Evolutionary conservation across 2,329 filamentous ascomycete genomes (phyloP).

Genomic region (Hypoxylon sp.): DNA sequence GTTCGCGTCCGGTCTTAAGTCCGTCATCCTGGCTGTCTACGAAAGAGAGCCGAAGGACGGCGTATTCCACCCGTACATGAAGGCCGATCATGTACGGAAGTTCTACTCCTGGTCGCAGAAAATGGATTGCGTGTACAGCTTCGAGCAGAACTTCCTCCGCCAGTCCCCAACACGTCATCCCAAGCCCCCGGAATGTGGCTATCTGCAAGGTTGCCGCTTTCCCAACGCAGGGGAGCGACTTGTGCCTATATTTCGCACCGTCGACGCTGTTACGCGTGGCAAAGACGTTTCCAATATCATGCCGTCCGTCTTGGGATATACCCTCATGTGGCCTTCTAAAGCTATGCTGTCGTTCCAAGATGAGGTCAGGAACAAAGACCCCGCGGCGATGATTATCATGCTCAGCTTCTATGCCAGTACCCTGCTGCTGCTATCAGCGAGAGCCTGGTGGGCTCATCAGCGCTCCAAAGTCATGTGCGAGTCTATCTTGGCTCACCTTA

Average conservation of each 20-base stretch:
- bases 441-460: slow-evolving; percentile 13
- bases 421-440: neutral
- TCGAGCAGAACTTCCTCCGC: slow-evolving; percentile 7
- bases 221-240: slow-evolving; percentile 7
- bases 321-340: slow-evolving; percentile 21
- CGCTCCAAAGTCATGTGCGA: slow-evolving; percentile 13
- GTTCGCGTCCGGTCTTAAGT: slow-evolving; percentile 12
- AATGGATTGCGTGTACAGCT: slow-evolving; percentile 10
- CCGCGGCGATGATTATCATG: slow-evolving; percentile 3
- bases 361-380: slow-evolving; percentile 1
- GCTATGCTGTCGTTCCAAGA: slow-evolving; percentile 6
- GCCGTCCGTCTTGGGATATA: slow-evolving; percentile 5
- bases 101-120: slow-evolving; percentile 7
- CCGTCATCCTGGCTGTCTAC: slow-evolving; percentile 2
- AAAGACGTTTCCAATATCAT: slow-evolving; percentile 9
- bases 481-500: neutral
- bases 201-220: neutral
- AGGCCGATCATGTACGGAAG: neutral
- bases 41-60: neutral
- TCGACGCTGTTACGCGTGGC: slow-evolving; percentile 1
- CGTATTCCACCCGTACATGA: neutral
- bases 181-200: neutral
- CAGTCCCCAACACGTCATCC: neutral
- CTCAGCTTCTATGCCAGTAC: slow-evolving; percentile 18
- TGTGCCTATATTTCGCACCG: slow-evolving; percentile 7